Evolutionary conservation across 495 filamentous ascomycete species (phyloP).

Genomic region (Penicillium odoratum): DNA sequence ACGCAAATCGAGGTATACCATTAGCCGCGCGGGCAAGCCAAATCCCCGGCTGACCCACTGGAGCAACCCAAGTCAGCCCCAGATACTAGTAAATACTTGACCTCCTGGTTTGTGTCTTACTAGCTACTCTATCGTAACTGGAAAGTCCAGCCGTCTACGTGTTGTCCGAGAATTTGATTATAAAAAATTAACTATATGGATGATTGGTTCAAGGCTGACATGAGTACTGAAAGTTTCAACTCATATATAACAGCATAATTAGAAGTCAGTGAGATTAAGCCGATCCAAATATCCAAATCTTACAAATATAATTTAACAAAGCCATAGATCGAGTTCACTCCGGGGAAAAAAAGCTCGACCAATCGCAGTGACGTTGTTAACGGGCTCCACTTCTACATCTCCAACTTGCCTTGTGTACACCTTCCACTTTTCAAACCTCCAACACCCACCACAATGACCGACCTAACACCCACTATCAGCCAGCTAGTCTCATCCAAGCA

Average conservation of each 20-base stretch:
- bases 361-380: conserved; percentile 18
- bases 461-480: conserved; percentile 67
- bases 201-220: too few relatives aligned
- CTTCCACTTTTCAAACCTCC: conserved; percentile 6
- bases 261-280: not conserved
- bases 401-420: conserved; percentile 1
- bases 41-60: not conserved
- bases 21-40: conserved; percentile 1
- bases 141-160: too few relatives aligned
- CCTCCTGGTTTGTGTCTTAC: too few relatives aligned
- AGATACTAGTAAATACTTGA: too few relatives aligned
- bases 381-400: conserved; percentile 11
- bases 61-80: not conserved
- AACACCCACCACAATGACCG: conserved; percentile 51
- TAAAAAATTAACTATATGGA: too few relatives aligned
- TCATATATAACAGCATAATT: not conserved
- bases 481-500: conserved; percentile 59
- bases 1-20: not conserved
- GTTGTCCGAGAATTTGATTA: too few relatives aligned
- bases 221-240: too few relatives aligned
- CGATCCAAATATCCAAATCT: not conserved
- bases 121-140: too few relatives aligned
- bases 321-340: not conserved
- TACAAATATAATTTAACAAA: not conserved
- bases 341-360: conserved; percentile 2